Evolutionary conservation across 1,284 basidiomycete species (phyloP), one percentile per base, ranked within the genome.

Genomic region (Volvariella volvacea): DNA sequence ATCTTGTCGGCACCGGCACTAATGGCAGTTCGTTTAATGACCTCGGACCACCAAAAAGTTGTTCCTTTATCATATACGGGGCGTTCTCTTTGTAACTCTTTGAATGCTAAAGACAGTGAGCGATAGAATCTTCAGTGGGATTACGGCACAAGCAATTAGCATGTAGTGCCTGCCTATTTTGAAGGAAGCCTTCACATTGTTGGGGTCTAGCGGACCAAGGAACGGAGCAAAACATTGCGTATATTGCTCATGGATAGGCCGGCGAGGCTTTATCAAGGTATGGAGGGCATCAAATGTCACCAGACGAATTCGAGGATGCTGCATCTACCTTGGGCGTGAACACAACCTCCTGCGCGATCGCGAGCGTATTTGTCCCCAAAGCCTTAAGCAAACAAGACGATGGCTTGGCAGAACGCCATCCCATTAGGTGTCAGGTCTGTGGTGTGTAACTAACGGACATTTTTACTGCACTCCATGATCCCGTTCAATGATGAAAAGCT

Each of bases 221-320:
- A 73, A 79, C 0, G 82, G 80, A 22, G 71, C 66, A 47, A 88
- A 85, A 1, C 69, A 71, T 49, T 78, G 70, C 0, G 82, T 69
- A 52, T 88, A 88, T 57, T 88, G 84, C 38, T 77, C 68, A 49
- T 82, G 68, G 42, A 88, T 70, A 6, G 85, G 84, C 36, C 63
- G 61, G 3, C 82, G 75, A 15, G 82, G 83, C 1, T 71, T 70
- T 15, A 88, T 65, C 9, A 86, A 65, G 14, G 86, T 88, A 53
- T 81, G 76, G 20, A 88, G 66, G 1, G 78, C 76, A 54, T 88
- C 86, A 54, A 88, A 88, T 15, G 80, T 77, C 31, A 86, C 79
- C 2, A 87, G 66, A 2, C 75, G 70, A 51, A 80, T 73, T 28
- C 45, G 48, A 45, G 41, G 46, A 50, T 57, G 42, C 6, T 39